These are phyloP conservation scores for Monilinia polystroma DNA, from an alignment of 2,329 filamentous ascomycete species.

Conservation along the genomic window DNA sequence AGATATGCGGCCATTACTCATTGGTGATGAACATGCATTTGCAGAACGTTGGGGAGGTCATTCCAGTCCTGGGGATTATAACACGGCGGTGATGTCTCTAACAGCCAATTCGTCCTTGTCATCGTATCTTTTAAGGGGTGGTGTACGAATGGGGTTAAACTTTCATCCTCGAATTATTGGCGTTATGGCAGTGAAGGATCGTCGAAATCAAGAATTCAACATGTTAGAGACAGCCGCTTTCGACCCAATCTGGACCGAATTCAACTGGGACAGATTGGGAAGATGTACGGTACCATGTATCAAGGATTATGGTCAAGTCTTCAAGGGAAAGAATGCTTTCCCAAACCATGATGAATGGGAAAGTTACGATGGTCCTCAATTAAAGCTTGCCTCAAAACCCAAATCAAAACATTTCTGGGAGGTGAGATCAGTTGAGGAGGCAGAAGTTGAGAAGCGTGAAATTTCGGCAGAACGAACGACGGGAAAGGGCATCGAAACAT, in stretches of 20 bases:
- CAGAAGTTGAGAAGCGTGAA: conserved; percentile 24
- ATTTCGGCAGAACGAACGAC: conserved; percentile 27
- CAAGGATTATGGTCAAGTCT: conserved; percentile 52
- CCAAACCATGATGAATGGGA: conserved; percentile 53
- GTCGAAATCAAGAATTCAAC: conserved; percentile 51
- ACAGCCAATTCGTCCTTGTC: conserved; percentile 56
- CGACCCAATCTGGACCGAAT: conserved; percentile 58
- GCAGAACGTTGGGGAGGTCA: conserved; percentile 57
- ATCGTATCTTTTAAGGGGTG: conserved; percentile 54
- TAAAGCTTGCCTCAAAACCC: conserved; percentile 38
- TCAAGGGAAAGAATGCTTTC: conserved; percentile 48
- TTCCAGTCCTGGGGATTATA: conserved; percentile 53
- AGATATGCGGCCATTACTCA: conserved; percentile 53
- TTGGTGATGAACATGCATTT: conserved; percentile 51
- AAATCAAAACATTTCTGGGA: conserved; percentile 35
- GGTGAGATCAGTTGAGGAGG: conserved; percentile 27
- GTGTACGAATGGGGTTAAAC: conserved; percentile 57
- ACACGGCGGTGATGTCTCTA: conserved; percentile 56
- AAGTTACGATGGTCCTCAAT: conserved; percentile 48
- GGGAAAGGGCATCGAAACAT: conserved; percentile 14
- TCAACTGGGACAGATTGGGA: conserved; percentile 53
- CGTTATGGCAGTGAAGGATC: conserved; percentile 56
- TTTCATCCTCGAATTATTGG: conserved; percentile 56
- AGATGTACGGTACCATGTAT: conserved; percentile 55
- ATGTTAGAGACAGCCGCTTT: conserved; percentile 59